Percentiles rank a stretch among this genome's conserved stretches.
phyloP scores from a whole-genome alignment of 148 eudicot genomes.

The Cornus florida region DNA sequence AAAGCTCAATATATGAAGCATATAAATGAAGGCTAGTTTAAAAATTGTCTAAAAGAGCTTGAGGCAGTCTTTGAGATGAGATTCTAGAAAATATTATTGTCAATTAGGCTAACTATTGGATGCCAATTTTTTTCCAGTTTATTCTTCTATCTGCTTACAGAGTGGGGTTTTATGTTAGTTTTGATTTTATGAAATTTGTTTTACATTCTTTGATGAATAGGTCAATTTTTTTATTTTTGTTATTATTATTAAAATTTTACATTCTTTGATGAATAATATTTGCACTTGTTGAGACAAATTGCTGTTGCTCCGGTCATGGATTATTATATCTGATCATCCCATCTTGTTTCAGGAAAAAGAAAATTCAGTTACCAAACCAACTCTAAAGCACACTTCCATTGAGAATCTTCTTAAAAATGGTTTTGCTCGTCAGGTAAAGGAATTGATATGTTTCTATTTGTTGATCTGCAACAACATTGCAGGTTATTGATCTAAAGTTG shows the following conservation, averaged over 20 bases:
- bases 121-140: not conserved
- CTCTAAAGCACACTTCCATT: conserved; percentile 36
- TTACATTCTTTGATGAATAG: not conserved
- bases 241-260: too few species aligned
- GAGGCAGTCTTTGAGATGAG: not conserved
- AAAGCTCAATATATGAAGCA: too few species aligned
- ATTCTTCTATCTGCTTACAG: not conserved
- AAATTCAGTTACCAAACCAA: conserved; percentile 32
- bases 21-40: not conserved
- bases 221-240: too few species aligned
- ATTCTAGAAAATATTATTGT: not conserved
- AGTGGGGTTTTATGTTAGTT: not conserved
- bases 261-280: not conserved
- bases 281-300: not conserved
- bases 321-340: not conserved
- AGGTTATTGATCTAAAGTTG: not conserved
- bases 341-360: conserved; percentile 48
- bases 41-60: not conserved
- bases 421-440: conserved; percentile 76
- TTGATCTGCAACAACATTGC: not conserved
- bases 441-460: not conserved
- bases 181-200: not conserved
- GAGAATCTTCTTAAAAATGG: conserved; percentile 69
- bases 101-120: not conserved
- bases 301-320: not conserved